These are phyloP conservation scores for Athelia psychrophila DNA, from an alignment of 1,284 basidiomycete genomes.

Conservation along the genomic window DNA sequence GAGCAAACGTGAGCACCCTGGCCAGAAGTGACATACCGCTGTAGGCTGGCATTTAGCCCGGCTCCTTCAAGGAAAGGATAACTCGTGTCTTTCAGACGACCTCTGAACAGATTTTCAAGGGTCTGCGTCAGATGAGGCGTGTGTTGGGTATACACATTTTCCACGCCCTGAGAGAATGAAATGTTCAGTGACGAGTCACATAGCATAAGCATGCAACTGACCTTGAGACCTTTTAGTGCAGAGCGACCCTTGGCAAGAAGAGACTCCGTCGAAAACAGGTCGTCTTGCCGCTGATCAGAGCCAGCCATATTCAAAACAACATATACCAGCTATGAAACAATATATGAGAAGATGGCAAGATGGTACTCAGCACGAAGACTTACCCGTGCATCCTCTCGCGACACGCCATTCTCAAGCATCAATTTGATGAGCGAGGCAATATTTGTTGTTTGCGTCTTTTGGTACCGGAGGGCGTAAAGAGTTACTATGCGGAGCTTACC, in stretches of 20 bases:
- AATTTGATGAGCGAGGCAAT: constrained; percentile 84
- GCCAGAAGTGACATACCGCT: constrained; percentile 48
- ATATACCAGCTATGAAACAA: constrained; percentile 75
- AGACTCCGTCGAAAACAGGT: constrained; percentile 95
- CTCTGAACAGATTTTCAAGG: constrained; percentile 86
- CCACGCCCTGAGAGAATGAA: constrained; percentile 80
- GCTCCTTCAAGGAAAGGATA: constrained; percentile 87
- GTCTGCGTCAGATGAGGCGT: constrained; percentile 93
- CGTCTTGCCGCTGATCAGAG: constrained; percentile 95
- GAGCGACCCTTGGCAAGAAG: constrained; percentile 93
- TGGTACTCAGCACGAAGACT: constrained; percentile 20
- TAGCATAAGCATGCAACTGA: constrained; percentile 23
- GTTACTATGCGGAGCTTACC: constrained; percentile 94
- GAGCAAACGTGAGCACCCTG: not conserved
- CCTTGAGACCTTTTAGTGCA: constrained; percentile 94
- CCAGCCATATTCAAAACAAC: constrained; percentile 93
- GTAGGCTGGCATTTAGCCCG: constrained; percentile 64
- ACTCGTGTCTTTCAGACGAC: constrained; percentile 81
- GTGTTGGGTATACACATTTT: constrained; percentile 99
- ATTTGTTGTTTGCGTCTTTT: constrained; percentile 85
- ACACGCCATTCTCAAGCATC: constrained; percentile 80
- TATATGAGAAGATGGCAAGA: constrained; percentile 4
- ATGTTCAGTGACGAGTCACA: constrained; percentile 8
- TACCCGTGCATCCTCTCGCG: constrained; percentile 81
- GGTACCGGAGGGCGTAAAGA: constrained; percentile 92